Base-by-base conservation (phyloP, 2,329 filamentous ascomycete genomes). In the Fusarium setosum region DNA sequence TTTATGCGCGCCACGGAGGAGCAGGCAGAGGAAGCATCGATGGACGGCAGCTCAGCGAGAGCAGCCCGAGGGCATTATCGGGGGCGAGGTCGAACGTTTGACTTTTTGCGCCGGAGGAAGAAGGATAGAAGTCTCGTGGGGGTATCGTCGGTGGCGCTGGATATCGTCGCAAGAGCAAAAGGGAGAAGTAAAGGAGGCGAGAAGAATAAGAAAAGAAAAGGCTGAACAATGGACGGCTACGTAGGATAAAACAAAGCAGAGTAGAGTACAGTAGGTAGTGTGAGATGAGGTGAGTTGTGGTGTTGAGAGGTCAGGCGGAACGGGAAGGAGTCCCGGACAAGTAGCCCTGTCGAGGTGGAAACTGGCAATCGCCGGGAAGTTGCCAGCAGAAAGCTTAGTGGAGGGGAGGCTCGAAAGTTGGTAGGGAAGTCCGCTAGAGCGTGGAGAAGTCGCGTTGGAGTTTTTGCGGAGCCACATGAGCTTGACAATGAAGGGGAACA, bases 11-110 rank as follows among this genome's bases (percentile, higher is more conserved):
- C 65, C 67, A 61, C 59, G 57, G 59, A 56, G 55, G 53, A 62
- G 64, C 54, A 50, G 45, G 53, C 60, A 59, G 56, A 37, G 65
- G 69, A 63, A 70, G 69, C 69, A 72, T 72, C 55, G 68, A 66
- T 56, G 47, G 57, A 53, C 24, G 42, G 48, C 21, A 47, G 55
- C 70, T 72, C 65, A 71, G 41, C 56, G 55, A 62, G 64, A 34
- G 51, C 50, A 24, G 53, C 61, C 52, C 20, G 54, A 56, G 61
- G 40, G 53, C 69, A 72, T 72, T 68, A 38, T 72, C 48, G 66
- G 42, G 37, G 38, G 59, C 40, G 66, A 37, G 40, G 38, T 57
- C 49, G 51, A 56, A 45, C 53, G 53, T 35, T 57, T 51, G 53
- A 42, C 37, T 31, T 54, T 65, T 37, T 48, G 59, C 53, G 56